These are phyloP conservation scores for Leishmania amazonensis DNA, from an alignment of 208 protist genomes.

Conservation along the genomic window DNA sequence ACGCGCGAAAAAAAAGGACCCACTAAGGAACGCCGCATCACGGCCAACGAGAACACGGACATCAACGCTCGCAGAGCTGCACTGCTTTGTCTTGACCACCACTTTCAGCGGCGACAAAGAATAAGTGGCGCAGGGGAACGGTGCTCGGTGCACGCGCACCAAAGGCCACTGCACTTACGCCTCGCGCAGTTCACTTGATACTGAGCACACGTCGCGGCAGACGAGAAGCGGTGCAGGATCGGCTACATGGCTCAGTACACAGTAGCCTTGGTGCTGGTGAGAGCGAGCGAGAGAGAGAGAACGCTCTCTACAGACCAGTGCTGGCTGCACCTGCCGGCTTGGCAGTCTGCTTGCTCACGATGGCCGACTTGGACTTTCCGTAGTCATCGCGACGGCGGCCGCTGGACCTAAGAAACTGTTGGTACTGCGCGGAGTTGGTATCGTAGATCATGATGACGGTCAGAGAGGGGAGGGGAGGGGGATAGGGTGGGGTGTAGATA, in stretches of 20 bases:
- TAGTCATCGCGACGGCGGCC: slow-evolving; percentile 92
- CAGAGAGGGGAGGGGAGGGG: neutral
- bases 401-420: slow-evolving; percentile 94
- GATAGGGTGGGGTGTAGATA: neutral
- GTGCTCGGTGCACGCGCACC: neutral
- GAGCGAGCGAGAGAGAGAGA: neutral
- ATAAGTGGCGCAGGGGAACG: neutral
- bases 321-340: slow-evolving; percentile 88
- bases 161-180: neutral
- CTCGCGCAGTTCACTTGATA: neutral
- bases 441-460: slow-evolving; percentile 91
- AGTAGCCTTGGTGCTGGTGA: too few species aligned
- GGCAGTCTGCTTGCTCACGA: slow-evolving; percentile 75
- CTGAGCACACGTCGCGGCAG: neutral
- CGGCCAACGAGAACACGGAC: neutral
- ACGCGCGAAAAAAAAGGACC: neutral
- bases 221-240: neutral
- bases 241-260: neutral
- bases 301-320: slow-evolving; percentile 78
- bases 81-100: neutral
- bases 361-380: slow-evolving; percentile 61
- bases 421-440: slow-evolving; percentile 88
- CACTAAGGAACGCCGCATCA: neutral
- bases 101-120: neutral
- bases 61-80: neutral